A percentile compares a stretch with the other conserved stretches of the same genome.
Conservation (phyloP, 768 basidiomycete species). For the Panus rudis region DNA sequence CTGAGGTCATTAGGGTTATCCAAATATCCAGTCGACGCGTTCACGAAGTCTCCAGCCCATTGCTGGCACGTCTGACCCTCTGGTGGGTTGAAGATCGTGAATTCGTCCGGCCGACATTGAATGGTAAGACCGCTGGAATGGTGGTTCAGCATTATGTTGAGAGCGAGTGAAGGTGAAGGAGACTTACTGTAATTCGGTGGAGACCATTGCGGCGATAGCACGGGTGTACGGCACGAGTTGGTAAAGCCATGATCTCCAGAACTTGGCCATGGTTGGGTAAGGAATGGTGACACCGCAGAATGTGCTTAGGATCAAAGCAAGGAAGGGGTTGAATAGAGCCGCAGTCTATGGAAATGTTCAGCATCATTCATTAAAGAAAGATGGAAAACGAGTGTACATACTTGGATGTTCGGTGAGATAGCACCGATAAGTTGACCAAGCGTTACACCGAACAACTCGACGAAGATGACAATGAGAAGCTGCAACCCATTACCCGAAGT, state of each 20-base stretch:
- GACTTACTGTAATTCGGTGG: slow-evolving; percentile 65
- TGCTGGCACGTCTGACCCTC: slow-evolving; percentile 60
- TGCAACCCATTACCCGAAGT: slow-evolving; percentile 64
- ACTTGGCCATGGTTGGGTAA: slow-evolving; percentile 49
- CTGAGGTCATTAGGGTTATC: slow-evolving; percentile 53
- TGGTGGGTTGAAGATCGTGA: slow-evolving; percentile 66
- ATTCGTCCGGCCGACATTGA: slow-evolving; percentile 61
- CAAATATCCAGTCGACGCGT: slow-evolving; percentile 63
- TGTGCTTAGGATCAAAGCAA: slow-evolving; percentile 53
- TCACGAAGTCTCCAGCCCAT: slow-evolving; percentile 68
- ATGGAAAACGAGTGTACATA: slow-evolving; percentile 25
- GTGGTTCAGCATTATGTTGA: slow-evolving; percentile 16
- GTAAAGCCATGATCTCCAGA: slow-evolving; percentile 80
- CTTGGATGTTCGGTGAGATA: slow-evolving; percentile 66
- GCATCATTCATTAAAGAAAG: too few species aligned
- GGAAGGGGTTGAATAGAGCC: slow-evolving; percentile 74
- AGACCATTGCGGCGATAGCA: slow-evolving; percentile 62
- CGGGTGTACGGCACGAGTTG: slow-evolving; percentile 66
- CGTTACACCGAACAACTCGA: slow-evolving; percentile 62
- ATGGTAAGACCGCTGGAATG: slow-evolving; percentile 52
- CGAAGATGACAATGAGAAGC: slow-evolving; percentile 60
- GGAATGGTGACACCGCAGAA: slow-evolving; percentile 84
- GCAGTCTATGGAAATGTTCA: too few species aligned
- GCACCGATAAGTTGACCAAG: slow-evolving; percentile 72
- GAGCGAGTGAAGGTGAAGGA: slow-evolving; percentile 1